These are phyloP conservation scores for Dissophora ornata DNA, from an alignment of 192 early-diverging fungal species.

Conservation along the genomic window DNA sequence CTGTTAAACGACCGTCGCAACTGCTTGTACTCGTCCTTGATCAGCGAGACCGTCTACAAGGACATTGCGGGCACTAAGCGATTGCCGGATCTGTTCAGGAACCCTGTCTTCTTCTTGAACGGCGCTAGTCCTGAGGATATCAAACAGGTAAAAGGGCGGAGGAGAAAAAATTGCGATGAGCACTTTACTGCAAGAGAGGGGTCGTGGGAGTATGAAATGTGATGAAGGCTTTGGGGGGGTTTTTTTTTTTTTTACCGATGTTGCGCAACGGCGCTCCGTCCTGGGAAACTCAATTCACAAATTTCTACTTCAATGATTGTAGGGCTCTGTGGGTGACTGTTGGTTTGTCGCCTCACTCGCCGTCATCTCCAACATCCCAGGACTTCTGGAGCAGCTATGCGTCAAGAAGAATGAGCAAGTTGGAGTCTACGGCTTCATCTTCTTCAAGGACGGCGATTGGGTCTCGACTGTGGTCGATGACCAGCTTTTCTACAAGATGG, in stretches of 20 bases:
- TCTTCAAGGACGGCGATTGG: slow-evolving; percentile 70
- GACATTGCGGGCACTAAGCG: slow-evolving; percentile 46
- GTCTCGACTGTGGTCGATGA: slow-evolving; percentile 66
- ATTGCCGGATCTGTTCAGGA: slow-evolving; percentile 56
- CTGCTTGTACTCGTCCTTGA: slow-evolving; percentile 46
- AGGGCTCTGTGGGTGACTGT: slow-evolving; percentile 53
- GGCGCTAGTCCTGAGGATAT: slow-evolving; percentile 54
- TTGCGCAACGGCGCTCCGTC: no score
- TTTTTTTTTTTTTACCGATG: no score
- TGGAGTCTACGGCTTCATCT: slow-evolving; percentile 69
- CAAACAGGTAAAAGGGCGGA: slow-evolving; percentile 50
- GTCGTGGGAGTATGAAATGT: no score
- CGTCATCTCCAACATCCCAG: slow-evolving; percentile 56
- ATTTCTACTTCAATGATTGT: neutral
- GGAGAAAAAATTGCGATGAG: neutral
- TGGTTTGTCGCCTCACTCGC: slow-evolving; percentile 62
- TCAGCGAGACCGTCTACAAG: slow-evolving; percentile 43
- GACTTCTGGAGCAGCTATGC: slow-evolving; percentile 58
- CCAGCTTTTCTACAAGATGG: slow-evolving; percentile 54
- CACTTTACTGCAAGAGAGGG: neutral
- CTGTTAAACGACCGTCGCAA: slow-evolving; percentile 49
- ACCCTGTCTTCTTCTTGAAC: slow-evolving; percentile 63
- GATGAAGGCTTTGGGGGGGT: no score
- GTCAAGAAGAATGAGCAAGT: slow-evolving; percentile 65
- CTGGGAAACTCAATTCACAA: slow-evolving; percentile 4